Conservation (phyloP, 1,139 yeast species). For the Kazachstania sp. region DNA sequence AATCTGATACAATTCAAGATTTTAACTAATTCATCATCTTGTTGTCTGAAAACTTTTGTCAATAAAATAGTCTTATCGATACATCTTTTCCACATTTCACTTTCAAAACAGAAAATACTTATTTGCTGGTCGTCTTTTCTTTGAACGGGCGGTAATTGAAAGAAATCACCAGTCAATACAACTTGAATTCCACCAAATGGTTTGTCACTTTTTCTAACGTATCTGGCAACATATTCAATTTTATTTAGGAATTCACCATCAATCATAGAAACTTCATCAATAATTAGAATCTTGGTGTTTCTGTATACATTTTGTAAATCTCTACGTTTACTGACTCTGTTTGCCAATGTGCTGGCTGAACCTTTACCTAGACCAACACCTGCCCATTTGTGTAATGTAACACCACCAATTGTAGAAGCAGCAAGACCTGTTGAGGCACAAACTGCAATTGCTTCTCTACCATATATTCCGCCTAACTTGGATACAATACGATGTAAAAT, state of each 20-base stretch:
- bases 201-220: slow-evolving; percentile 36
- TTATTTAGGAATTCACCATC: slow-evolving; percentile 61
- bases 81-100: slow-evolving; percentile 46
- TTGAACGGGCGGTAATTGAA: slow-evolving; percentile 76
- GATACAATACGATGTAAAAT: slow-evolving; percentile 53
- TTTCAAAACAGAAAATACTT: slow-evolving; percentile 48
- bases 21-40: slow-evolving; percentile 54
- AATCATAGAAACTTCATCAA: slow-evolving; percentile 82
- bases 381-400: slow-evolving; percentile 67
- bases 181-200: slow-evolving; percentile 83
- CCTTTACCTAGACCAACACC: slow-evolving; percentile 70
- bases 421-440: slow-evolving; percentile 93
- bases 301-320: slow-evolving; percentile 49
- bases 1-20: slow-evolving; percentile 68
- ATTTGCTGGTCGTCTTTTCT: slow-evolving; percentile 28
- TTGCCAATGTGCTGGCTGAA: slow-evolving; percentile 37
- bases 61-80: slow-evolving; percentile 50
- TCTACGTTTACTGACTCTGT: slow-evolving; percentile 40
- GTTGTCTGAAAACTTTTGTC: slow-evolving; percentile 62
- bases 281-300: slow-evolving; percentile 50
- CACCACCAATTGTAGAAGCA: slow-evolving; percentile 80
- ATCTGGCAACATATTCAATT: slow-evolving; percentile 52
- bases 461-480: slow-evolving; percentile 36
- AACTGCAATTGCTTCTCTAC: slow-evolving; percentile 53
- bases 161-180: slow-evolving; percentile 74